Base-by-base conservation (phyloP, 1,284 basidiomycete genomes). In the Apiotrichum mycotoxinovorans region DNA sequence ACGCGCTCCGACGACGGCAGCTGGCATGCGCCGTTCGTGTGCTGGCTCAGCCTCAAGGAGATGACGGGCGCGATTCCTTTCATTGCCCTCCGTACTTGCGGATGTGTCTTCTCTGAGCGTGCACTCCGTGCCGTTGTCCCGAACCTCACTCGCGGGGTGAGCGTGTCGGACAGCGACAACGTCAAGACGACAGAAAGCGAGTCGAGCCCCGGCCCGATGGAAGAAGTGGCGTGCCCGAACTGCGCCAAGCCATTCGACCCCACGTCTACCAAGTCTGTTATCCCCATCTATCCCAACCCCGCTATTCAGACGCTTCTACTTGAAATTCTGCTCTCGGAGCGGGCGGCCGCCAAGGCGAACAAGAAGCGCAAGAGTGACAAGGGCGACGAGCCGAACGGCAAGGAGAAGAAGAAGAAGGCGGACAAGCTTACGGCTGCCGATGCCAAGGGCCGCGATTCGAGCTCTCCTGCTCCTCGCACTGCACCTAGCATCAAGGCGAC, bases 21-120 rank as follows among this genome's bases (percentile, higher is more conserved):
- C 4, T 83, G 84, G 38, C 79, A 79, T 3, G 82, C 87, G 0
- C 83, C 83, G 41, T 96, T 91, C 66, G 84, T 91, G 54, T 97
- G 93, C 78, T 90, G 93, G 1, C 81, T 96, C 48, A 90, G 87
- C 3, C 79, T 91, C 64, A 90, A 91, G 72, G 93, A 95, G 78
- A 95, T 96, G 91, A 91, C 89, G 61, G 92, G 92, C n/a, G 73
- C 78, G 0, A 83, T 88, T 52, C 89, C 90, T 0, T 96, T 96
- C 73, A 84, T 91, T 55, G 94, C 91, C 71, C 77, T 95, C 62
- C 79, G 81, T n/a, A 78, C 85, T 0, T 96, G 92, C 68, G 91
- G 91, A n/a, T 93, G 90, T 70, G 90, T 75, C 34, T 74, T 74
- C 55, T 71, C 69, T 26, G 72, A 73, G 27, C 62, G 65, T 2